Base-by-base conservation (phyloP, 805 yeast genomes). In the Cyberlindnera euphorbiae region DNA sequence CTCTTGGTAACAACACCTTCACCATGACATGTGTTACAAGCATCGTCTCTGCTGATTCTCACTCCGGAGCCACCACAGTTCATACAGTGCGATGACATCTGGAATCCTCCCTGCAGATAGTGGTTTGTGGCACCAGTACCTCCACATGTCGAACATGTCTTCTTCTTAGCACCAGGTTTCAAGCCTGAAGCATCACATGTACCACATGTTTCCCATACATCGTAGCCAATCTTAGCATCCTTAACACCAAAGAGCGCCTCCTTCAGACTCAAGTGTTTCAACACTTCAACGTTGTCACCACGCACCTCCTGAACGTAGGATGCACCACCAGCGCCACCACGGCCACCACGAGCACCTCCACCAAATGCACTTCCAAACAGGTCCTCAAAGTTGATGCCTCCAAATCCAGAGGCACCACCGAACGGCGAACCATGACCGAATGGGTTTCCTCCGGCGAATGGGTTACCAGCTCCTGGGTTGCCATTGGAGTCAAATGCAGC, bases 111-210 rank as follows among this genome's bases (percentile, higher is more conserved):
- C 48, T 81, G 81, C 56, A 84, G 72, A 31, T 79, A 69, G 52
- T 90, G 97, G 15, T 88, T 82, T 13, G 82, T 77, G 24, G 89
- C 82, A 5, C 99, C 99, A 0, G 95, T 76, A 39, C 99, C 99
- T 38, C 87, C 86, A 67, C 99, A 93, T 3, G 85, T 64, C 1
- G 75, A 64, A 68, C 98, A 93, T 0, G 95, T 84, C 9, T 77
- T 64, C 54, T 85, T 82, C 60, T 75, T 73, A 42, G 75, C 76
- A 18, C 89, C 90, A 11, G 66, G 53, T 58, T 90, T 86, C 63
- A 93, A 61, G 2, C 99, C 99, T 10, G 83, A 66, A 7, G 97
- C 96, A 19, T 73, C 59, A 66, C 99, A 93, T 0, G 87, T 72
- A 10, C 63, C 58, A 66, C 99, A 93, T 27, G 77, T 71, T 42